Evolutionary conservation across 1,284 basidiomycete species (phyloP).

Genomic region (Phellopilus nigrolimitatus): DNA sequence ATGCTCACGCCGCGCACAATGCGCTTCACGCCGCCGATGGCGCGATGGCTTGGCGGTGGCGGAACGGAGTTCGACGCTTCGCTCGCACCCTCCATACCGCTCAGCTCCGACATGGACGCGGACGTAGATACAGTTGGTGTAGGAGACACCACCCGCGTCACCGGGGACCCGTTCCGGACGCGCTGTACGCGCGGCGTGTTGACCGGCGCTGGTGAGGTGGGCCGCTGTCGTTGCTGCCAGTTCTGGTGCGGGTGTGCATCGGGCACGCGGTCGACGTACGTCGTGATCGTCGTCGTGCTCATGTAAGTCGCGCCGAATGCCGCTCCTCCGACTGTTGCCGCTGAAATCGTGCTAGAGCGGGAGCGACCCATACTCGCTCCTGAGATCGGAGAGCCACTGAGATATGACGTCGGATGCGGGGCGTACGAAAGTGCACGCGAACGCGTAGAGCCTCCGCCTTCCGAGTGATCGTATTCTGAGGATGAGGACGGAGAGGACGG

Average conservation of each 20-base stretch:
- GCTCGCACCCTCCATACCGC: background rate
- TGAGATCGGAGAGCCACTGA: background rate
- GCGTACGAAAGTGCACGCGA: conserved; percentile 15
- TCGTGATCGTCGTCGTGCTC: conserved; percentile 18
- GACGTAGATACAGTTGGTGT: background rate
- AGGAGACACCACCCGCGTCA: background rate
- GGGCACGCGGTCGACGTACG: conserved; percentile 18
- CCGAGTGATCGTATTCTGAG: conserved; percentile 9
- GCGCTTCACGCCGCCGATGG: conserved; percentile 11
- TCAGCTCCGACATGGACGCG: background rate
- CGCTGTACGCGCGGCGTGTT: background rate
- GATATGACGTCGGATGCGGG: conserved; percentile 2
- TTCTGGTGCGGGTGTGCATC: conserved; percentile 4
- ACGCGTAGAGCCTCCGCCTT: conserved; percentile 3
- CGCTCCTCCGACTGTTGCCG: conserved; percentile 1
- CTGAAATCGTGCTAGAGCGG: conserved; percentile 10
- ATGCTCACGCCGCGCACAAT: conserved; percentile 21
- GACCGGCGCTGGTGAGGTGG: too few relatives aligned
- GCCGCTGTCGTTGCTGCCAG: background rate
- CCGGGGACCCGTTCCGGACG: background rate
- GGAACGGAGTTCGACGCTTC: too few relatives aligned
- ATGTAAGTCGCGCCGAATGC: conserved; percentile 3
- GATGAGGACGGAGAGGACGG: conserved; percentile 19
- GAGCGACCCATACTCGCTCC: conserved; percentile 1
- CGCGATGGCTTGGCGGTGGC: too few relatives aligned